These are phyloP conservation scores for Tolypocladium endophyticum DNA, from an alignment of 2,329 filamentous ascomycete species.

Conservation along the genomic window DNA sequence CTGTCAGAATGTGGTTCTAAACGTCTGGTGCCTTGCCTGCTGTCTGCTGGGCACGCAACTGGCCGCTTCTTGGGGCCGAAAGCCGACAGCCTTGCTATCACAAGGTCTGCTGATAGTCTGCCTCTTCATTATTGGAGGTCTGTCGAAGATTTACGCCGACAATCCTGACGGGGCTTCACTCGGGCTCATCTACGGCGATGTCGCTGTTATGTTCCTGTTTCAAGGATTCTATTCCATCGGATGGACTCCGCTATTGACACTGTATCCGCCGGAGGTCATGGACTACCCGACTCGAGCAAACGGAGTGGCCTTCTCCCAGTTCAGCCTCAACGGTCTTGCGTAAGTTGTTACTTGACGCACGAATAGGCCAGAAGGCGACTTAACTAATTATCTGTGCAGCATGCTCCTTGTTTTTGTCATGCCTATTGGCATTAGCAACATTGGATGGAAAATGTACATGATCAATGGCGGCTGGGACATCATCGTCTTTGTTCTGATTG, in stretches of 20 bases:
- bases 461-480: background rate
- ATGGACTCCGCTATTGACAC: background rate
- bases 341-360: background rate
- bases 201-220: background rate
- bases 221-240: background rate
- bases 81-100: background rate
- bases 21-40: background rate
- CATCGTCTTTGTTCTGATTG: background rate
- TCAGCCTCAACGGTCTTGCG: background rate
- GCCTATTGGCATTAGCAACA: background rate
- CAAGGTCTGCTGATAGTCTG: background rate
- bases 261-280: background rate
- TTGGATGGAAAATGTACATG: background rate
- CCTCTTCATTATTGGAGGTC: background rate
- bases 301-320: background rate
- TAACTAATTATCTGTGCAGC: background rate
- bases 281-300: background rate
- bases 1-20: background rate
- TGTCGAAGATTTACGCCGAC: background rate
- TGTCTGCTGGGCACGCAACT: background rate
- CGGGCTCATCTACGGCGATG: background rate
- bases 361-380: background rate
- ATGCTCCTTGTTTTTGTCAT: background rate
- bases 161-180: background rate
- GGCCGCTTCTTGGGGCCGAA: background rate